Percentiles rank a stretch among this genome's conserved stretches.
phyloP scores from a whole-genome alignment of 352 stramenopile genomes.

The Pythium angustatum region DNA sequence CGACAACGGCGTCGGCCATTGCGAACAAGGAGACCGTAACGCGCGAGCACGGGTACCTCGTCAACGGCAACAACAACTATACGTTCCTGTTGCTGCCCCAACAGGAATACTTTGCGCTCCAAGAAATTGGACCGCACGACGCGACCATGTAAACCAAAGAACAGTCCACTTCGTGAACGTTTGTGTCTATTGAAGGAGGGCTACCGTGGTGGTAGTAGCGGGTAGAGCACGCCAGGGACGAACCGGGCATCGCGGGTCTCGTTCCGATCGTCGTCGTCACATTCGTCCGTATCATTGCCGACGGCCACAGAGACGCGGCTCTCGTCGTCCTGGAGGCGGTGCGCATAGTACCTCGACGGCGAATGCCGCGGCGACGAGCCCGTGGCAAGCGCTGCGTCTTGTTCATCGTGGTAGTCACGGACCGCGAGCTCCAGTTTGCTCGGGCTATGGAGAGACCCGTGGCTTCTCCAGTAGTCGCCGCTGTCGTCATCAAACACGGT shows the following conservation, averaged over 20 bases:
- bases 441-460: slow-evolving; percentile 29
- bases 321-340: slow-evolving; percentile 40
- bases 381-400: slow-evolving; percentile 7
- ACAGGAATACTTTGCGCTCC: slow-evolving; percentile 72
- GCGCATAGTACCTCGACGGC: slow-evolving; percentile 26
- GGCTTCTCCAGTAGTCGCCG: slow-evolving; percentile 6
- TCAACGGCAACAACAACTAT: slow-evolving; percentile 79
- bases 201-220: slow-evolving; percentile 45
- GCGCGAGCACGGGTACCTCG: slow-evolving; percentile 73
- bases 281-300: slow-evolving; percentile 17
- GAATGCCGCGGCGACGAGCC: not conserved
- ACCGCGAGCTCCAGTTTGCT: slow-evolving; percentile 40
- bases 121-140: slow-evolving; percentile 71
- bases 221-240: slow-evolving; percentile 60
- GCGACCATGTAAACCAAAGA: slow-evolving; percentile 34
- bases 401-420: slow-evolving; percentile 36
- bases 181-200: too few relatives aligned
- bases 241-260: slow-evolving; percentile 43
- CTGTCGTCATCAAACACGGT: not conserved
- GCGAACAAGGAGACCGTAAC: slow-evolving; percentile 4
- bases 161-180: not conserved
- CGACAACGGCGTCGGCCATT: not conserved
- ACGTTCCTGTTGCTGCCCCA: slow-evolving; percentile 69
- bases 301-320: slow-evolving; percentile 16
- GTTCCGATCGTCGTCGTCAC: not conserved